Conservation (phyloP, 2,329 filamentous ascomycete species). For the Chrysosphaeria jannelii region DNA sequence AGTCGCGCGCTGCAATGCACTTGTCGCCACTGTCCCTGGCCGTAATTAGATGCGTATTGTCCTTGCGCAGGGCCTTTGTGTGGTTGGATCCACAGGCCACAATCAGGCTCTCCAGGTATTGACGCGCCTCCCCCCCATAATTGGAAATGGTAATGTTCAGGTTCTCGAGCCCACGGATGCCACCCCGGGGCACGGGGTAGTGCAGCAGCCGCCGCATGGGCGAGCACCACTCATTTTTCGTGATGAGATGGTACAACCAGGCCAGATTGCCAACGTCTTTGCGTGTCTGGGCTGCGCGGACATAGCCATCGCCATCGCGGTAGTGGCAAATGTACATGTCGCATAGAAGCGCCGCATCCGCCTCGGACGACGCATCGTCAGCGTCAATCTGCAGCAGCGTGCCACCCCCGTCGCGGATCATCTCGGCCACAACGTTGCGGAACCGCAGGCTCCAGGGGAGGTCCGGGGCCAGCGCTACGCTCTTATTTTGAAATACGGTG, state of each 20-base stretch:
- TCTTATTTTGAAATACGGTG: constrained; percentile 47
- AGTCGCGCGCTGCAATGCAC: constrained; percentile 71
- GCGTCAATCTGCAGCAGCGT: constrained; percentile 30
- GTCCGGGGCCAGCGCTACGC: constrained; percentile 48
- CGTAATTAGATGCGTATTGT: constrained; percentile 88
- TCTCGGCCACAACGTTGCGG: constrained; percentile 30
- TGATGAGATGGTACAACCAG: constrained; percentile 83
- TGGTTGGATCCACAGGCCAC: constrained; percentile 59
- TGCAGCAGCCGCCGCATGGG: constrained; percentile 61
- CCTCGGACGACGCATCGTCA: not conserved
- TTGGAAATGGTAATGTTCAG: constrained; percentile 76
- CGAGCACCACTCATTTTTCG: constrained; percentile 65
- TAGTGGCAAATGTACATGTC: constrained; percentile 73
- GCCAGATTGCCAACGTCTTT: constrained; percentile 78
- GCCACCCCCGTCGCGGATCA: constrained; percentile 46
- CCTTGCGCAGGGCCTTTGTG: constrained; percentile 80
- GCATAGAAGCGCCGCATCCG: constrained; percentile 20
- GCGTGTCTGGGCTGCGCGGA: constrained; percentile 39
- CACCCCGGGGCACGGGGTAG: constrained; percentile 53
- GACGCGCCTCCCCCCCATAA: constrained; percentile 77
- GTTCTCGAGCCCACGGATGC: constrained; percentile 49
- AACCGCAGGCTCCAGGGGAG: constrained; percentile 39
- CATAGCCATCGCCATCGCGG: constrained; percentile 52
- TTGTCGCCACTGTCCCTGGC: constrained; percentile 79
- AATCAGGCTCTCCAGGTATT: constrained; percentile 81